Percentiles rank a stretch among this genome's conserved stretches.
Conservation (phyloP, 805 yeast genomes). For the Cyberlindnera veronae region DNA sequence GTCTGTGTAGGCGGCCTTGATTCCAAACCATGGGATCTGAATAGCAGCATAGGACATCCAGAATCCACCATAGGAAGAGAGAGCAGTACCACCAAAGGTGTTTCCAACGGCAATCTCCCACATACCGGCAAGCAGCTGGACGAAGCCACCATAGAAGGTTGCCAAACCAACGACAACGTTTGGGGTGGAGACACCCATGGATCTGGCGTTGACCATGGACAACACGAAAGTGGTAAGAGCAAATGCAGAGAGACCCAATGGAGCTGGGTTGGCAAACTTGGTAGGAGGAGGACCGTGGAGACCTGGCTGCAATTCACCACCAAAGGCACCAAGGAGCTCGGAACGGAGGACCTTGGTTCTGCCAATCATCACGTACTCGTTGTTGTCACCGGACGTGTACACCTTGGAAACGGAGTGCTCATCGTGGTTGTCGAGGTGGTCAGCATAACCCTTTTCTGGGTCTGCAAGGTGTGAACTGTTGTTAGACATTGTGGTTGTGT, state of each 20-base stretch:
- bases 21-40: constrained; percentile 56
- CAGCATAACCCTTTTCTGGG: constrained; percentile 22
- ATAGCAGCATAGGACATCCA: constrained; percentile 67
- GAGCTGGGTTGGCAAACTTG: constrained; percentile 63
- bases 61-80: constrained; percentile 63
- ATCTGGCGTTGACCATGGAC: constrained; percentile 51
- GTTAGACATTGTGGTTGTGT: constrained; percentile 1
- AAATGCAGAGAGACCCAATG: constrained; percentile 59
- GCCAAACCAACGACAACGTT: constrained; percentile 57
- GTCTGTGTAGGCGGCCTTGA: constrained; percentile 47
- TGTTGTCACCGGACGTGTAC: constrained; percentile 42
- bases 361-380: constrained; percentile 69
- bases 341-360: constrained; percentile 59
- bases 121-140: constrained; percentile 59
- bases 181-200: constrained; percentile 49
- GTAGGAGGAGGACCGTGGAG: constrained; percentile 52
- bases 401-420: constrained; percentile 27
- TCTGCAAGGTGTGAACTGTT: constrained; percentile 10
- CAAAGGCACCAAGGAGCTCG: constrained; percentile 66
- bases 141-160: constrained; percentile 59
- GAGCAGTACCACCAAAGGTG: constrained; percentile 65
- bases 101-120: constrained; percentile 64
- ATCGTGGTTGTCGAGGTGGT: constrained; percentile 17
- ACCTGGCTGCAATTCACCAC: constrained; percentile 83
- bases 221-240: constrained; percentile 61